Conservation (phyloP, 768 basidiomycete genomes). For the Trametes sanguinea region DNA sequence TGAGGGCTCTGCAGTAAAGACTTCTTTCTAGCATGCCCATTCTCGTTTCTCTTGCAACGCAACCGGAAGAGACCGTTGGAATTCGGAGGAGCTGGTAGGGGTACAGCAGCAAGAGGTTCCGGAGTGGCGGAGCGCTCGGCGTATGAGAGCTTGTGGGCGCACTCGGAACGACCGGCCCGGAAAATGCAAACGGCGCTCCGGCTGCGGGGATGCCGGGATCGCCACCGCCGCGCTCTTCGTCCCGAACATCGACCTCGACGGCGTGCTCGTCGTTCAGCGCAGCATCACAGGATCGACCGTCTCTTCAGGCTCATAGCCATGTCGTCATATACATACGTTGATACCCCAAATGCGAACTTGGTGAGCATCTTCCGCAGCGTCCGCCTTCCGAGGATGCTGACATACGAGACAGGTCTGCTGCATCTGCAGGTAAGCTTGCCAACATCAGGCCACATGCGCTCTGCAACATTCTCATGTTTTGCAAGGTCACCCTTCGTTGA, state of each 20-base stretch:
- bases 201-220: neutral
- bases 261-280: neutral
- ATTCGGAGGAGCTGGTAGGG: too few species aligned
- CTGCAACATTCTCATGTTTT: constrained; percentile 47
- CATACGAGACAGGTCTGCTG: constrained; percentile 62
- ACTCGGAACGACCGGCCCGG: neutral
- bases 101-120: neutral
- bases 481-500: constrained; percentile 60
- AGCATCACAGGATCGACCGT: neutral
- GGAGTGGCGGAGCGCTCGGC: neutral
- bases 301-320: constrained; percentile 4
- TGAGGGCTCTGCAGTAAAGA: too few species aligned
- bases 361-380: constrained; percentile 39
- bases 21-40: too few species aligned
- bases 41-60: too few species aligned
- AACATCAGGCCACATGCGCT: neutral
- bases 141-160: neutral
- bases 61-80: too few species aligned
- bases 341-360: constrained; percentile 64
- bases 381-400: constrained; percentile 5
- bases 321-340: constrained; percentile 56
- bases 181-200: neutral
- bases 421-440: constrained; percentile 59
- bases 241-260: neutral
- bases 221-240: neutral